phyloP scores from a whole-genome alignment of 1,139 yeast genomes.

The Candida labiduridarum region DNA sequence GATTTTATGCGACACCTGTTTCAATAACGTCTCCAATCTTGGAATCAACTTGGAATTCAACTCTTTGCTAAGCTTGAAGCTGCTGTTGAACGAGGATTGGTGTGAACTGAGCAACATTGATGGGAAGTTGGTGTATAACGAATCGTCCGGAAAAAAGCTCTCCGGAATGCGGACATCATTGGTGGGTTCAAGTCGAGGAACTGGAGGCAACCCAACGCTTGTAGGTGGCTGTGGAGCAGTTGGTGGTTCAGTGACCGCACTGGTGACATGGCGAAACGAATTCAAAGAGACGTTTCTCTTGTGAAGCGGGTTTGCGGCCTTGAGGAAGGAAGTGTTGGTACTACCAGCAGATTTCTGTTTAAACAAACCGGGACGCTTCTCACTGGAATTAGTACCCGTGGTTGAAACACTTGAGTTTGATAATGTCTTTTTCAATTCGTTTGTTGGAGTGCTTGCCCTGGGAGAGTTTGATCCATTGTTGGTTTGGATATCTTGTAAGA shows the following conservation, averaged over 20 bases:
- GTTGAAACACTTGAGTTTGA: conserved; percentile 18
- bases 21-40: conserved; percentile 38
- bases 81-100: conserved; percentile 29
- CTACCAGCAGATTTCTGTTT: conserved; percentile 36
- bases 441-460: conserved; percentile 24
- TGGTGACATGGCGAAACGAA: conserved; percentile 9
- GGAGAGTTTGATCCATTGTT: conserved; percentile 15
- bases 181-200: conserved; percentile 6
- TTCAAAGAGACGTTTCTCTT: conserved; percentile 21
- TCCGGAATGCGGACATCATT: conserved; percentile 45
- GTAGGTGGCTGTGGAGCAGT: conserved; percentile 8
- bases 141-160: conserved; percentile 46
- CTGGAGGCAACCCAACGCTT: not conserved
- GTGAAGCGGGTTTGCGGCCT: conserved; percentile 17
- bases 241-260: conserved; percentile 5
- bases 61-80: conserved; percentile 36
- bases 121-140: conserved; percentile 37
- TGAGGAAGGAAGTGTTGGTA: conserved; percentile 13
- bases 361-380: conserved; percentile 34
- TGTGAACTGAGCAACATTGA: conserved; percentile 42
- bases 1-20: conserved; percentile 41
- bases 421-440: conserved; percentile 25
- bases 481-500: conserved; percentile 15
- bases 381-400: conserved; percentile 1
- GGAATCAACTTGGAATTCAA: conserved; percentile 38